Conservation (phyloP, 257 asterid genomes). For the Nicotiana obtusifolia region DNA sequence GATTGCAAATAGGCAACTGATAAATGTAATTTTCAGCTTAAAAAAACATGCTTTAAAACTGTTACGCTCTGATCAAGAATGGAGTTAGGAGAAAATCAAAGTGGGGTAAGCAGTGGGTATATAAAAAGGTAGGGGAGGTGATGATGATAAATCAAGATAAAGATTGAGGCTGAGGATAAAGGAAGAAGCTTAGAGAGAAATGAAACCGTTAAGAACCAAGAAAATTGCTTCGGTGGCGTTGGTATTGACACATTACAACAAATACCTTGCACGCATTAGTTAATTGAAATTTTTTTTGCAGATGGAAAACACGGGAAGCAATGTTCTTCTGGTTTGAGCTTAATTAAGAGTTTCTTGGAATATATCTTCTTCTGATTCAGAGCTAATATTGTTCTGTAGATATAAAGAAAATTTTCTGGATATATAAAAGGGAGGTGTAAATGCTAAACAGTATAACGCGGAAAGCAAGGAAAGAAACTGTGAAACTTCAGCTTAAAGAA, state of each 20-base stretch:
- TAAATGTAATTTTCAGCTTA: not conserved
- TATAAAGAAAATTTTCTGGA: constrained; percentile 9
- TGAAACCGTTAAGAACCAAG: constrained; percentile 35
- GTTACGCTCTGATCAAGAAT: not conserved
- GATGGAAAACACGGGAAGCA: constrained; percentile 79
- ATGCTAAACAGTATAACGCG: constrained; percentile 25
- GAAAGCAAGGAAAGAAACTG: constrained; percentile 18
- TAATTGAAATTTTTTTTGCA: constrained; percentile 19
- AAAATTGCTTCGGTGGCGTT: constrained; percentile 25
- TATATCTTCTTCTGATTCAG: not conserved
- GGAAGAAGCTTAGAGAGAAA: constrained; percentile 58
- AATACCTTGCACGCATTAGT: constrained; percentile 89
- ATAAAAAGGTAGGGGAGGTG: constrained; percentile 13
- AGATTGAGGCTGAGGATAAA: constrained; percentile 36
- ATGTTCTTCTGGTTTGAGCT: constrained; percentile 26
- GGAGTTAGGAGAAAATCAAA: not conserved
- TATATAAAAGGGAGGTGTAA: constrained; percentile 9
- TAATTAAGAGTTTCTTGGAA: not conserved
- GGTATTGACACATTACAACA: constrained; percentile 21
- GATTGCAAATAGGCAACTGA: not conserved
- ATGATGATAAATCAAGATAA: constrained; percentile 4
- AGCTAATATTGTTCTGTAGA: not conserved
- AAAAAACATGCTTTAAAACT: not conserved
- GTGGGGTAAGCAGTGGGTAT: constrained; percentile 3
- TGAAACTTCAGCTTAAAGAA: constrained; percentile 44